These are phyloP conservation scores for Termitomyces eurrhizus DNA, from an alignment of 768 basidiomycete species.

Conservation along the genomic window DNA sequence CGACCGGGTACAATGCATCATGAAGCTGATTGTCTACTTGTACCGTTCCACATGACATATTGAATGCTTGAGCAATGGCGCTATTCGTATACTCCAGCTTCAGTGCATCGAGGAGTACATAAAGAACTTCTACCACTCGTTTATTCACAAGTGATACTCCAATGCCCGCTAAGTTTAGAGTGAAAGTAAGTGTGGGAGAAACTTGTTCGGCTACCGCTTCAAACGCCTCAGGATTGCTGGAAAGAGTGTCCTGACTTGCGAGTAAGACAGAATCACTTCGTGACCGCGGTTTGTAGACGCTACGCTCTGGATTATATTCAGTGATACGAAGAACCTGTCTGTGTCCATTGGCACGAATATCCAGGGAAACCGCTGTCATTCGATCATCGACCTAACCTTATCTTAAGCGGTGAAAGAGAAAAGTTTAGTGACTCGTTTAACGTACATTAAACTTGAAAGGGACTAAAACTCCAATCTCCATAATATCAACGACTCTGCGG, in stretches of 20 bases:
- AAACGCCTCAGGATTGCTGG: constrained; percentile 70
- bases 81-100: constrained; percentile 85
- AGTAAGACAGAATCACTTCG: constrained; percentile 43
- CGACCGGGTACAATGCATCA: constrained; percentile 91
- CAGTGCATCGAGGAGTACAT: constrained; percentile 72
- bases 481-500: constrained; percentile 74
- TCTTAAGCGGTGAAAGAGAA: not conserved
- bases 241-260: constrained; percentile 64
- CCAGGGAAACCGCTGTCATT: constrained; percentile 74
- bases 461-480: constrained; percentile 91
- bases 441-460: constrained; percentile 85
- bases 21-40: constrained; percentile 98
- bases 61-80: constrained; percentile 73
- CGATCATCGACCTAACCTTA: constrained; percentile 46
- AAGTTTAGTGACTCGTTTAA: constrained; percentile 5
- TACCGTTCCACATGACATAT: constrained; percentile 76
- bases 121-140: constrained; percentile 84
- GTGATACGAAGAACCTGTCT: constrained; percentile 85
- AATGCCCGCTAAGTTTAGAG: constrained; percentile 81
- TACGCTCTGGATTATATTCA: constrained; percentile 79
- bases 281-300: constrained; percentile 79
- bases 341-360: constrained; percentile 85
- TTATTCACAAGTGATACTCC: constrained; percentile 91
- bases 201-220: constrained; percentile 82
- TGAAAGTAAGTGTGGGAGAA: constrained; percentile 58